These are phyloP conservation scores for Ceratobasidium sp. DNA, from an alignment of 1,284 basidiomycete species.

Conservation along the genomic window DNA sequence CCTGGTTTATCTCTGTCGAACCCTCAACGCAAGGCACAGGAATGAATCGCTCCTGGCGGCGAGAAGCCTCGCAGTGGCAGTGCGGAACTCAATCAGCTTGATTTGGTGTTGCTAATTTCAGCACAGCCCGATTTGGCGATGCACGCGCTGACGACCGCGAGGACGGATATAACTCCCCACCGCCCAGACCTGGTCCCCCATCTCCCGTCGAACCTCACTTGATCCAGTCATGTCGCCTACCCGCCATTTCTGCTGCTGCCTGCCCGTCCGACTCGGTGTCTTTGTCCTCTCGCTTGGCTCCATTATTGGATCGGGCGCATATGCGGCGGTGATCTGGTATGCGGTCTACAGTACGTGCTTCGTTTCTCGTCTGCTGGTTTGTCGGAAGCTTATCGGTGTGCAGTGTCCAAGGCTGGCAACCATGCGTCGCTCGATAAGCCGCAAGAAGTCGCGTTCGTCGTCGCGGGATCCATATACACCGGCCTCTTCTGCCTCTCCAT, in stretches of 20 bases:
- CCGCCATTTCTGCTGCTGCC: constrained; percentile 66
- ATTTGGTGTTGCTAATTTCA: neutral
- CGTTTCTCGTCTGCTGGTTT: neutral
- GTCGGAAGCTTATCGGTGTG: neutral
- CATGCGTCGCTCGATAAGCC: constrained; percentile 20
- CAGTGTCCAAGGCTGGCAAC: constrained; percentile 10
- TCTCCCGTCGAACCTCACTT: constrained; percentile 1
- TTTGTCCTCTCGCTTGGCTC: constrained; percentile 65
- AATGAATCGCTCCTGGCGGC: neutral
- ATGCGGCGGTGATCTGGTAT: constrained; percentile 33
- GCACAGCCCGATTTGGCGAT: constrained; percentile 14
- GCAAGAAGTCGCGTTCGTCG: constrained; percentile 38
- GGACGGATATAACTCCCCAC: constrained; percentile 6
- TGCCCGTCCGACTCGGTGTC: constrained; percentile 71
- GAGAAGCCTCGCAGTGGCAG: neutral
- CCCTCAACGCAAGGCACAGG: neutral
- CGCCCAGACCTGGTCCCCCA: neutral
- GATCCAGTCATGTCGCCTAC: constrained; percentile 32
- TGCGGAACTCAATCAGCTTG: neutral
- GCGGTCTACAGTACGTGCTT: constrained; percentile 7
- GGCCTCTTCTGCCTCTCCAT: constrained; percentile 14
- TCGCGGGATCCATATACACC: constrained; percentile 21
- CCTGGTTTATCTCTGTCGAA: neutral
- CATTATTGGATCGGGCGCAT: constrained; percentile 62
- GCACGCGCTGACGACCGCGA: neutral